These are phyloP conservation scores for Teratosphaeria zuluensis DNA, from an alignment of 2,329 filamentous ascomycete genomes.

Conservation along the genomic window DNA sequence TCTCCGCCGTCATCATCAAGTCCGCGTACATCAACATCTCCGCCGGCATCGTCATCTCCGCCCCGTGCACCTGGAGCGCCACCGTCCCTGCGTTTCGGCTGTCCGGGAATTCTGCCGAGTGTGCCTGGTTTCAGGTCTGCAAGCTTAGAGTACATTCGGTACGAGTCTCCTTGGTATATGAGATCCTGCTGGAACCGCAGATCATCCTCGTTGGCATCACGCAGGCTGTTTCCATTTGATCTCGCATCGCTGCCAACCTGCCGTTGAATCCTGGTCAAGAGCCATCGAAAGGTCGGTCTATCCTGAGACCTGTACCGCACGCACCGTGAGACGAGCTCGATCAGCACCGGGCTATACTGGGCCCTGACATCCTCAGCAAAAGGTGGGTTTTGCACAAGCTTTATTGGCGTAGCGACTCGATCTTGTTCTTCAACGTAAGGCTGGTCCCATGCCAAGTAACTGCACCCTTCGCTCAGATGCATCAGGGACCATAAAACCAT, in stretches of 20 bases:
- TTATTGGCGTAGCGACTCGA: neutral
- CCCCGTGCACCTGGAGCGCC: neutral
- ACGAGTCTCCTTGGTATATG: too few species aligned
- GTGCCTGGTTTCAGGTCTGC: too few species aligned
- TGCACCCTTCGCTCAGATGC: neutral
- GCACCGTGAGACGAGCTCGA: neutral
- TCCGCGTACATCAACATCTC: neutral
- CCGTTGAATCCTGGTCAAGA: neutral
- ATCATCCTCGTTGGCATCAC: too few species aligned
- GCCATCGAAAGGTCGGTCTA: neutral
- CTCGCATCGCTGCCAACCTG: neutral
- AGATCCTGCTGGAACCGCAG: too few species aligned
- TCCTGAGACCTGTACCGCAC: neutral
- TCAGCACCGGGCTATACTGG: neutral
- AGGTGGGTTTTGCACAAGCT: neutral
- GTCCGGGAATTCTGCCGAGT: neutral
- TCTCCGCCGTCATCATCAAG: neutral
- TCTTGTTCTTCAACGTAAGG: too few species aligned
- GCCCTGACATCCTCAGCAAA: neutral
- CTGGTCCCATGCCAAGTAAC: neutral
- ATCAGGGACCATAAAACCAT: neutral
- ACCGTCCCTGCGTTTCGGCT: neutral
- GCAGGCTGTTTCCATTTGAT: too few species aligned
- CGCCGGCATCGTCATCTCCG: neutral
- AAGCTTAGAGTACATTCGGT: too few species aligned